These are phyloP conservation scores for Emergomyces africanus DNA, from an alignment of 2,329 filamentous ascomycete species.

Conservation along the genomic window DNA sequence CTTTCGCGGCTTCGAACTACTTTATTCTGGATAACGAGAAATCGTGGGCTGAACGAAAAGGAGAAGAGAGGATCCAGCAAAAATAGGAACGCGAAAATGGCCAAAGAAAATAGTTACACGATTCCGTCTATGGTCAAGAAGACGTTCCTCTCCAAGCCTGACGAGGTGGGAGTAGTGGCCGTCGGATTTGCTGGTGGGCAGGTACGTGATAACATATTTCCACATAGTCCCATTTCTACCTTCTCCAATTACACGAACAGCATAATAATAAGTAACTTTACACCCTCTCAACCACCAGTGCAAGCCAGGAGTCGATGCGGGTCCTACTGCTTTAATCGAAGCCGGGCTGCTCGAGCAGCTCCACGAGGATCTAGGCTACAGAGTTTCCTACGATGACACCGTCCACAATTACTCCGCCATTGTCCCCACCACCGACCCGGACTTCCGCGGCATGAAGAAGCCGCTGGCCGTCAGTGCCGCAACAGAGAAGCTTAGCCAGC, in stretches of 20 bases:
- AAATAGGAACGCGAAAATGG: neutral
- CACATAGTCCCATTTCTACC: neutral
- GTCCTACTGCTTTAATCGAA: slow-evolving; percentile 76
- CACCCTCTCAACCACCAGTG: slow-evolving; percentile 39
- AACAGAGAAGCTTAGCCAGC: slow-evolving; percentile 62
- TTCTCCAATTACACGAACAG: slow-evolving; percentile 6
- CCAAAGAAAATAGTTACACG: slow-evolving; percentile 11
- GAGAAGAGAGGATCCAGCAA: neutral
- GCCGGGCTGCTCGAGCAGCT: slow-evolving; percentile 77
- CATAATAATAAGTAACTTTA: neutral
- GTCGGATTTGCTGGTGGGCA: slow-evolving; percentile 96
- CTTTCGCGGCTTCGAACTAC: neutral
- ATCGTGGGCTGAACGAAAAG: neutral
- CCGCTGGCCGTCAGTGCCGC: slow-evolving; percentile 75
- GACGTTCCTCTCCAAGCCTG: slow-evolving; percentile 66
- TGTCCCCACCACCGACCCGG: slow-evolving; percentile 57
- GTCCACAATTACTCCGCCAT: slow-evolving; percentile 74
- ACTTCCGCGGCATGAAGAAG: slow-evolving; percentile 89
- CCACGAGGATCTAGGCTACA: slow-evolving; percentile 74
- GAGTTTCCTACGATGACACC: slow-evolving; percentile 66
- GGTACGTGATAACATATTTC: slow-evolving; percentile 40
- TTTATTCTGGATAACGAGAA: neutral
- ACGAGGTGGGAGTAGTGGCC: slow-evolving; percentile 80
- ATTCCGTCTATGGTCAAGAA: slow-evolving; percentile 46
- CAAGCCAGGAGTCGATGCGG: slow-evolving; percentile 85